These are phyloP conservation scores for Myxozyma melibiosi DNA, from an alignment of 805 yeast species.

Conservation along the genomic window DNA sequence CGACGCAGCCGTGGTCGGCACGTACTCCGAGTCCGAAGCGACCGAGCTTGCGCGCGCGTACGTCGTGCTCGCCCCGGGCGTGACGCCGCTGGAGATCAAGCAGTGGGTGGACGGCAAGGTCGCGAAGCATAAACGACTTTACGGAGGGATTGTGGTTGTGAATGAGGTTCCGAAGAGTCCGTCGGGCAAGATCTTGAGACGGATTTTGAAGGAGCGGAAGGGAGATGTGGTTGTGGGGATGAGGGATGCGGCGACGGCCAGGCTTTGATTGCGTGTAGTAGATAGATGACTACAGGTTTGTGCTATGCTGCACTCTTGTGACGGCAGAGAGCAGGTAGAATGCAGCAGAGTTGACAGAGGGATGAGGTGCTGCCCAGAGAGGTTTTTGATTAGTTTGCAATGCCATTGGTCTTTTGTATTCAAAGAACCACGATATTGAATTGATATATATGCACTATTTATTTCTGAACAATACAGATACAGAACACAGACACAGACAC, in stretches of 20 bases:
- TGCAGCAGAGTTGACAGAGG: too few species aligned
- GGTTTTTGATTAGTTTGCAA: too few species aligned
- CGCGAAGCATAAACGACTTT: slow-evolving; percentile 44
- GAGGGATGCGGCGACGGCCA: not conserved
- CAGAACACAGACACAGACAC: too few species aligned
- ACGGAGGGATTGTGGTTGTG: slow-evolving; percentile 61
- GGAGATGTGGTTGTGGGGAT: not conserved
- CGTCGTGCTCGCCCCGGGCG: slow-evolving; percentile 36
- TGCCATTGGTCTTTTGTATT: too few species aligned
- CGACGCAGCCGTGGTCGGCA: slow-evolving; percentile 90
- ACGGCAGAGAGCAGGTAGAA: too few species aligned
- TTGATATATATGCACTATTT: too few species aligned
- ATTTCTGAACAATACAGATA: too few species aligned
- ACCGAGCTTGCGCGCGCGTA: slow-evolving; percentile 57
- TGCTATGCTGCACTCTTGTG: too few species aligned
- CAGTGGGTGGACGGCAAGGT: slow-evolving; percentile 44
- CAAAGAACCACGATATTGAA: too few species aligned
- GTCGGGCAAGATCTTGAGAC: slow-evolving; percentile 92
- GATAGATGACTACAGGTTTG: too few species aligned
- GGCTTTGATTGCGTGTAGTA: too few species aligned
- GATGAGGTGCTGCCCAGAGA: too few species aligned
- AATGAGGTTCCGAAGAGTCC: slow-evolving; percentile 89
- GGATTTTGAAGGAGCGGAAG: slow-evolving; percentile 45
- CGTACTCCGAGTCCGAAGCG: slow-evolving; percentile 68
- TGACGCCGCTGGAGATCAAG: slow-evolving; percentile 33